Evolutionary conservation across 2,329 filamentous ascomycete genomes (phyloP), one percentile per base, ranked within the genome.

Genomic region (Fusarium stilboides): DNA sequence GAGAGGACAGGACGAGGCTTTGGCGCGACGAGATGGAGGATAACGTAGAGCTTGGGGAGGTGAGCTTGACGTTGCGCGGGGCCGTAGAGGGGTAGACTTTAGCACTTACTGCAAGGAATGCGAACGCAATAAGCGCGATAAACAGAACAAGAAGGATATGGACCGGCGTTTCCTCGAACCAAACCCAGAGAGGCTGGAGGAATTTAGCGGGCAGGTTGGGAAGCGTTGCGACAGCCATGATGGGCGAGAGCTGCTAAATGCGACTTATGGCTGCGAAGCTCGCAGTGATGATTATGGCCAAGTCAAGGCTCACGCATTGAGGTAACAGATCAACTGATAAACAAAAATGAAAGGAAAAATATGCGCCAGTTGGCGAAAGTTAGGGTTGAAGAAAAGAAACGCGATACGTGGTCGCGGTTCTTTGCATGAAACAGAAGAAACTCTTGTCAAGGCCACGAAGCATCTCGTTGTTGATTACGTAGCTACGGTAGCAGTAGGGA

Each of bases 11-110:
- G 82, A 58, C 96, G 92, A 12, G 96, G 96, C 51, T 90, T 89
- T 17, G 94, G 94, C 10, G 94, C 94, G 77, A 97, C 85, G 62
- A 94, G 79, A 77, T 89, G 89, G 49, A 98, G 87, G 63, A 90
- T 81, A 52, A 88, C 75, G 76, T 92, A 94, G 74, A 90, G 76
- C 81, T 83, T 58, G 15, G 24, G 56, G 34, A 54, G 31, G 52
- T 71, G 39, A 72, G 65, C 46, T 53, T 65, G 24, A 28, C 42
- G 28, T 49, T 52, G 50, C 49, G 28, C 33, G n/a, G 46, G 64
- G 58, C 43, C 20, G 12, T 19, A 49, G 37, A 42, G 51, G 22
- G 36, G 28, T 14, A 28, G 17, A 28, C 6, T 33, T 22, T 26
- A 40, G n/a, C 36, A 56, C 77, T 58, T 81, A 86, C 84, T 54